Evolutionary conservation across 1,284 basidiomycete genomes (phyloP).

Genomic region (Cystobasidiaceae sp.): DNA sequence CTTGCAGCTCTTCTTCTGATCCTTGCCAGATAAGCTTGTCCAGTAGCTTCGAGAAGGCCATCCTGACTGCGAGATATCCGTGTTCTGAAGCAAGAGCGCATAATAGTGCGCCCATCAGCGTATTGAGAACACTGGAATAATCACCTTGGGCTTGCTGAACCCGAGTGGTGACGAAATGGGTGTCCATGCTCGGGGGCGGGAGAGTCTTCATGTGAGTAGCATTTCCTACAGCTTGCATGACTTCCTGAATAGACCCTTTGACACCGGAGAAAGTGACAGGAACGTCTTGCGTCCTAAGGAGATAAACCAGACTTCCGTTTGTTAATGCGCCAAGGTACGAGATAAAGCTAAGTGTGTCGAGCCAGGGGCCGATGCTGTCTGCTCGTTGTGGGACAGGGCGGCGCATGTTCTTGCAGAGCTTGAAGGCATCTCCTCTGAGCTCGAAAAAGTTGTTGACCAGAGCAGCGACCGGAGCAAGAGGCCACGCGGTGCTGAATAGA

Average conservation of each 20-base stretch:
- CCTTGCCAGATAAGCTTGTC: no score
- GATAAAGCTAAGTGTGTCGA: slow-evolving; percentile 78
- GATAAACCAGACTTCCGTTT: slow-evolving; percentile 77
- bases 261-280: neutral
- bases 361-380: slow-evolving; percentile 91
- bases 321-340: slow-evolving; percentile 79
- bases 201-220: slow-evolving; percentile 2
- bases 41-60: no score
- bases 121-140: slow-evolving; percentile 25
- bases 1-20: no score
- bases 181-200: neutral
- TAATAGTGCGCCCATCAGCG: slow-evolving; percentile 61
- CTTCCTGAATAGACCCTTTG: neutral
- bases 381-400: slow-evolving; percentile 78
- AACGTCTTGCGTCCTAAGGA: slow-evolving; percentile 56
- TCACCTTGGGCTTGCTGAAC: neutral
- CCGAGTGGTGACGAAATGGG: slow-evolving; percentile 2
- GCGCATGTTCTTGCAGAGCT: slow-evolving; percentile 78
- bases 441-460: slow-evolving; percentile 57
- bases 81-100: slow-evolving; percentile 74
- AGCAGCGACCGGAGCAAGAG: slow-evolving; percentile 53
- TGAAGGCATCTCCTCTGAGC: slow-evolving; percentile 87
- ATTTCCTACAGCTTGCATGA: neutral
- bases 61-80: no score
- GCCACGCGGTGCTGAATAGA: slow-evolving; percentile 92